phyloP scores from a whole-genome alignment of 306 rosid genomes.

The Canavalia gladiata region DNA sequence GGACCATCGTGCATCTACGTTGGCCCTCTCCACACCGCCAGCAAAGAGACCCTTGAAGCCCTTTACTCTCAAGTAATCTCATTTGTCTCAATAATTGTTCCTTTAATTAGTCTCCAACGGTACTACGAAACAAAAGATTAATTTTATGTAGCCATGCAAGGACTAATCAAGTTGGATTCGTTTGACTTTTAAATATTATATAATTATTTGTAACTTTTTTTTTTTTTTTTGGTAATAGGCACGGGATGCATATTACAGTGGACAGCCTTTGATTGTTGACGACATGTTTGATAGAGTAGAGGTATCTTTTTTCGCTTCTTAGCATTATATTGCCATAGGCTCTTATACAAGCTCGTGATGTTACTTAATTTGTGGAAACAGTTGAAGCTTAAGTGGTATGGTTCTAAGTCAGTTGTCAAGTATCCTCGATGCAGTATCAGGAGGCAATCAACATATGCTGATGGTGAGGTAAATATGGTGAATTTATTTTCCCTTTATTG shows the following conservation, averaged over 20 bases:
- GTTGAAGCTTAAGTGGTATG: slow-evolving; percentile 90
- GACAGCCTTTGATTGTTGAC: slow-evolving; percentile 90
- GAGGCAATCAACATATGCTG: slow-evolving; percentile 89
- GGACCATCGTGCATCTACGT: slow-evolving; percentile 81
- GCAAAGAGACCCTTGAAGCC: slow-evolving; percentile 91
- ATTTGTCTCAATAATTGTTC: too few species aligned
- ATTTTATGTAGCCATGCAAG: background rate
- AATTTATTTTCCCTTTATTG: background rate
- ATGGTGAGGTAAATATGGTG: slow-evolving; percentile 77
- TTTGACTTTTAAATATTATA: background rate
- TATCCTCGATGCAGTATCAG: slow-evolving; percentile 94
- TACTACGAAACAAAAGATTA: too few species aligned
- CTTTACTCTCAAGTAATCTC: slow-evolving; percentile 71
- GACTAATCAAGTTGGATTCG: background rate
- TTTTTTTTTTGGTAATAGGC: slow-evolving; percentile 65
- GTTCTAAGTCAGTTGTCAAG: slow-evolving; percentile 86
- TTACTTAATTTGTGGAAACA: slow-evolving; percentile 47
- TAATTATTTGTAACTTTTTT: background rate
- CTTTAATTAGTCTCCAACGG: too few species aligned
- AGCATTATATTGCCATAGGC: background rate
- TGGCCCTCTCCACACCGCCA: slow-evolving; percentile 90
- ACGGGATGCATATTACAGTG: slow-evolving; percentile 89
- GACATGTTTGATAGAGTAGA: slow-evolving; percentile 96
- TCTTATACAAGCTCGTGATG: background rate
- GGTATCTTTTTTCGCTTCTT: slow-evolving; percentile 51